Conservation (phyloP, 139 green algal species). For the Axilococcus clingmanii region DNA sequence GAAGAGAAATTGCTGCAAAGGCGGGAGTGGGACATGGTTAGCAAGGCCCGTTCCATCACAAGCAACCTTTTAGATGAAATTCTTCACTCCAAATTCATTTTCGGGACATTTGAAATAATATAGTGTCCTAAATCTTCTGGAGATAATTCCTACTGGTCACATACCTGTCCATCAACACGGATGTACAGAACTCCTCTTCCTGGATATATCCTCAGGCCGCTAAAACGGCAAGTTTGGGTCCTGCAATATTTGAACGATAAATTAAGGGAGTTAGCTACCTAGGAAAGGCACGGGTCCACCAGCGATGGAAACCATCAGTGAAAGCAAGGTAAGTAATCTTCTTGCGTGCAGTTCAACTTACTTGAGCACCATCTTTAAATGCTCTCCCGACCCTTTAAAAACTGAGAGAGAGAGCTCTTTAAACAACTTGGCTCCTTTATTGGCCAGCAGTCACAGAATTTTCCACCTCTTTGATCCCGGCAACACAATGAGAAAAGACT, state of each 20-base stretch:
- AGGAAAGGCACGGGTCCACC: neutral
- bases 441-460: no score
- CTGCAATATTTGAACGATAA: slow-evolving; percentile 35
- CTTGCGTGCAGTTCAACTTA: no score
- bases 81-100: slow-evolving; percentile 1
- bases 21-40: slow-evolving; percentile 8
- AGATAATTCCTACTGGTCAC: slow-evolving; percentile 51
- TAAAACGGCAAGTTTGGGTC: slow-evolving; percentile 95
- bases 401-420: neutral
- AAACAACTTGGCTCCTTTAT: neutral
- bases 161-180: slow-evolving; percentile 76
- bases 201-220: slow-evolving; percentile 95
- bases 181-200: slow-evolving; percentile 87
- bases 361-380: neutral
- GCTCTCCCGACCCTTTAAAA: neutral
- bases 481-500: no score
- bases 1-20: slow-evolving; percentile 95
- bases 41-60: no score
- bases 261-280: neutral
- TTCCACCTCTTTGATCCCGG: no score
- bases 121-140: neutral
- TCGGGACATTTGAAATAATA: neutral
- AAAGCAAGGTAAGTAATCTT: no score
- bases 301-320: neutral
- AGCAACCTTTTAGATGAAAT: neutral